Conservation (phyloP, 768 basidiomycete species). For the Russula compacta region DNA sequence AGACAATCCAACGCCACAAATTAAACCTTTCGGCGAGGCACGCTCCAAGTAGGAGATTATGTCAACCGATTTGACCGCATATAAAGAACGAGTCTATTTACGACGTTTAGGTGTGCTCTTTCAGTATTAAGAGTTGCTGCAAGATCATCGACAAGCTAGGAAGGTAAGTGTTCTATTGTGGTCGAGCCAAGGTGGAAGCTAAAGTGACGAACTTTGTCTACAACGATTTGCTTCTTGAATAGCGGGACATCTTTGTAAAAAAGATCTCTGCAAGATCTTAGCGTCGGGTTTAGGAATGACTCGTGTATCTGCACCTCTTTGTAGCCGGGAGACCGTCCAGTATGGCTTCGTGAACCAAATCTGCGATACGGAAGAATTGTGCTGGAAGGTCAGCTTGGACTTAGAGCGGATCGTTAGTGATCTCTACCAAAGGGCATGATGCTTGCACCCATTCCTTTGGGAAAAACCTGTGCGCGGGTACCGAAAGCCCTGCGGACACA, state of each 20-base stretch:
- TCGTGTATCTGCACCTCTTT: constrained; percentile 8
- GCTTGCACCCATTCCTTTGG: constrained; percentile 30
- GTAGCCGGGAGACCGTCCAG: constrained; percentile 38
- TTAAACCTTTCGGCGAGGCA: constrained; percentile 82
- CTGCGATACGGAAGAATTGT: constrained; percentile 56
- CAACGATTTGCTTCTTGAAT: constrained; percentile 69
- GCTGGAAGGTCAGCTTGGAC: constrained; percentile 34
- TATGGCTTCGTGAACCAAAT: constrained; percentile 63
- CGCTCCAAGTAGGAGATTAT: constrained; percentile 38
- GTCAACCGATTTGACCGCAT: constrained; percentile 4
- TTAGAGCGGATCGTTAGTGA: background rate
- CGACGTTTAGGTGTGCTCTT: constrained; percentile 74
- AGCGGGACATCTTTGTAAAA: constrained; percentile 79
- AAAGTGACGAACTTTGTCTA: constrained; percentile 52
- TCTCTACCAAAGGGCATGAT: constrained; percentile 34
- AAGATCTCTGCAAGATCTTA: constrained; percentile 49
- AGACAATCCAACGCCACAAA: constrained; percentile 56
- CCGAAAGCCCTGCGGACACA: constrained; percentile 15
- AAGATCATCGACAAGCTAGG: constrained; percentile 79
- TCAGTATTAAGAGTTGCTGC: constrained; percentile 72
- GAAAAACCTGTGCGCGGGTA: constrained; percentile 31
- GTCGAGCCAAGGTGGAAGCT: background rate
- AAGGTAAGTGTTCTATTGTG: background rate
- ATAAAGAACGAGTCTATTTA: constrained; percentile 28
- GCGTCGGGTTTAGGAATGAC: background rate